Percentiles rank a stretch among this genome's conserved stretches.
These are phyloP conservation scores for Plasmodium inui DNA, from an alignment of 169 alveolate species.

Conservation along the genomic window DNA sequence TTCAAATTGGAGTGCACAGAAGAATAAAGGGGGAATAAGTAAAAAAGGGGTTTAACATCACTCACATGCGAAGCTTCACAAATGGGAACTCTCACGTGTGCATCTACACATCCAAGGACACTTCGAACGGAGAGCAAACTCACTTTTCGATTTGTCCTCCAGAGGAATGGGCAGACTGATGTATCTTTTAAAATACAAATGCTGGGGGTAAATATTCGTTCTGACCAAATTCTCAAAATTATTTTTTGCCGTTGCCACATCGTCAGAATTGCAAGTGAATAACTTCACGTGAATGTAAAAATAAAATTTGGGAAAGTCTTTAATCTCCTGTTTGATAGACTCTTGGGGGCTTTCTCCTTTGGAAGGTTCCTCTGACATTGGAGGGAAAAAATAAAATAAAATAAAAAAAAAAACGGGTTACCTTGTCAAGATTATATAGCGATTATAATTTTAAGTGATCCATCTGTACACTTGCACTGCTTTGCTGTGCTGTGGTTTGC, in stretches of 20 bases:
- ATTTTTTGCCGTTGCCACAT: slow-evolving; percentile 12
- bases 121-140: neutral
- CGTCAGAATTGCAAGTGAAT: slow-evolving; percentile 57
- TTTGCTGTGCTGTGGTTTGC: neutral
- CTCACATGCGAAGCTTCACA: neutral
- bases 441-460: neutral
- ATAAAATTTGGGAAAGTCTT: slow-evolving; percentile 33
- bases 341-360: slow-evolving; percentile 49
- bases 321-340: slow-evolving; percentile 3
- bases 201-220: slow-evolving; percentile 64
- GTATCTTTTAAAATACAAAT: slow-evolving; percentile 61
- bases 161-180: slow-evolving; percentile 59
- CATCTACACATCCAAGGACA: neutral
- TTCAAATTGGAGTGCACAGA: slow-evolving; percentile 22
- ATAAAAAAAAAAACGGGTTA: neutral
- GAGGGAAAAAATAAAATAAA: neutral
- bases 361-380: slow-evolving; percentile 14
- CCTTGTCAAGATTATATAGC: neutral
- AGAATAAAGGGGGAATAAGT: neutral
- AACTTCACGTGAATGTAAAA: slow-evolving; percentile 68
- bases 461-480: neutral
- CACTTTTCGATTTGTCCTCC: slow-evolving; percentile 75
- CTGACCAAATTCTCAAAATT: slow-evolving; percentile 57
- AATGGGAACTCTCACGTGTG: neutral
- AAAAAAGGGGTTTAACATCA: neutral